These are phyloP conservation scores for Ganoderma meredithae DNA, from an alignment of 1,284 basidiomycete species.

Conservation along the genomic window DNA sequence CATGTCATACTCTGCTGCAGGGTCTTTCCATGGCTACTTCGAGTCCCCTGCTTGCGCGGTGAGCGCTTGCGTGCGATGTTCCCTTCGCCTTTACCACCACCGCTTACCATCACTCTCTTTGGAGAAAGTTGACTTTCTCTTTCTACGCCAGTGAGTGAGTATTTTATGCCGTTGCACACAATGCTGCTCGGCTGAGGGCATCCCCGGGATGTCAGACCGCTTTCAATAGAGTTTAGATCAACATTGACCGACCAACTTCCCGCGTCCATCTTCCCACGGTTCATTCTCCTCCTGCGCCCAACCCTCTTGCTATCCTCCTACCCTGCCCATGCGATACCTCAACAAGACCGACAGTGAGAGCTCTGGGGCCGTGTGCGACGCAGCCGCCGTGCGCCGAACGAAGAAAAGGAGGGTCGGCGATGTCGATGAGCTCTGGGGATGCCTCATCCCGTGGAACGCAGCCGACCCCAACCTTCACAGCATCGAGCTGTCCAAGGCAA, in stretches of 20 bases:
- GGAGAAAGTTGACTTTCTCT: too few species aligned
- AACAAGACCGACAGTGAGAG: not conserved
- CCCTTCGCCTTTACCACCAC: too few species aligned
- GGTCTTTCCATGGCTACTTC: too few species aligned
- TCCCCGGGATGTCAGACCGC: not conserved
- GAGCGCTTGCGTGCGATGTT: too few species aligned
- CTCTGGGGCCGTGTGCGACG: not conserved
- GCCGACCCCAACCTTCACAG: conserved; percentile 46
- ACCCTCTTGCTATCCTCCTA: not conserved
- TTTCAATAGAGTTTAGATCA: not conserved
- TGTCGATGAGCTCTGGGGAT: conserved; percentile 61
- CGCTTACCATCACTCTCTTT: too few species aligned
- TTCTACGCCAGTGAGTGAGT: not conserved
- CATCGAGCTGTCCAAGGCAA: conserved; percentile 65
- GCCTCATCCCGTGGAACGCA: conserved; percentile 64
- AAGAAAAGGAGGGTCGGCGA: conserved; percentile 6
- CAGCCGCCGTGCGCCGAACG: not conserved
- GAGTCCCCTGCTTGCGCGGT: too few species aligned
- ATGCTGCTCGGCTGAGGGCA: not conserved
- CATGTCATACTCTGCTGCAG: too few species aligned
- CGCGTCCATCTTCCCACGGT: conserved; percentile 1
- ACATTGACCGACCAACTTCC: not conserved
- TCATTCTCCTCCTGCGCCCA: not conserved
- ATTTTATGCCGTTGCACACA: not conserved
- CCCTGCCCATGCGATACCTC: conserved; percentile 5